Evolutionary conservation across 2,329 filamentous ascomycete species (phyloP).

Genomic region (Pestalotiopsis sp.): DNA sequence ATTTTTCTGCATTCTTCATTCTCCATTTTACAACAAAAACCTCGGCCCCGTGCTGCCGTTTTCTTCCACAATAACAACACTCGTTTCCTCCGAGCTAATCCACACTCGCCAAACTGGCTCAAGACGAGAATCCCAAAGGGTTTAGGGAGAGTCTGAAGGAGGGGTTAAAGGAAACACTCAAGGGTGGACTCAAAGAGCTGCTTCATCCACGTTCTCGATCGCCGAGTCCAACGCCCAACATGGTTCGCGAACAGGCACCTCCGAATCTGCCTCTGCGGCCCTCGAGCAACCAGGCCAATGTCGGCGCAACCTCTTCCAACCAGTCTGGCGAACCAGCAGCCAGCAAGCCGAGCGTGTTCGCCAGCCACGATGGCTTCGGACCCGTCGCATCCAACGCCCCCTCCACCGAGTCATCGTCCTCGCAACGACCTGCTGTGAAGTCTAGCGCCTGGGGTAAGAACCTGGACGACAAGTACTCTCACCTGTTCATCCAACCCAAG

Average conservation of each 20-base stretch:
- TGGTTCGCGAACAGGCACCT: constrained; percentile 52
- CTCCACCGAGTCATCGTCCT: constrained; percentile 12
- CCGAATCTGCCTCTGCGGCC: constrained; percentile 47
- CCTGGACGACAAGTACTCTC: constrained; percentile 56
- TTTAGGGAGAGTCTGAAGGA: constrained; percentile 18
- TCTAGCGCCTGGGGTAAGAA: constrained; percentile 21
- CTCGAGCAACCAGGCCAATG: constrained; percentile 30
- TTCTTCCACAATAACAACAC: neutral
- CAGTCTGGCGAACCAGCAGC: constrained; percentile 16
- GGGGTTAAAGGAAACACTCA: constrained; percentile 16
- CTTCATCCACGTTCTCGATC: constrained; percentile 17
- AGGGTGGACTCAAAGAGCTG: constrained; percentile 14
- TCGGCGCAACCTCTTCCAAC: constrained; percentile 22
- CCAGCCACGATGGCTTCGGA: constrained; percentile 18
- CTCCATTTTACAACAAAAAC: constrained; percentile 24
- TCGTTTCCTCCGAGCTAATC: constrained; percentile 17
- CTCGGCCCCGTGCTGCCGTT: constrained; percentile 19
- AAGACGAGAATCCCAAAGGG: constrained; percentile 14
- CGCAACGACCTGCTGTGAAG: constrained; percentile 29
- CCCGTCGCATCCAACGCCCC: constrained; percentile 9
- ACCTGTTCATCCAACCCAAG: constrained; percentile 56
- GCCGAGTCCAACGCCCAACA: constrained; percentile 25
- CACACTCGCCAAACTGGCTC: constrained; percentile 11
- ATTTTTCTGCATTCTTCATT: constrained; percentile 13
- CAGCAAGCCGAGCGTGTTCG: constrained; percentile 17